These are phyloP conservation scores for Sarocladium strictum DNA, from an alignment of 2,329 filamentous ascomycete species.

Conservation along the genomic window DNA sequence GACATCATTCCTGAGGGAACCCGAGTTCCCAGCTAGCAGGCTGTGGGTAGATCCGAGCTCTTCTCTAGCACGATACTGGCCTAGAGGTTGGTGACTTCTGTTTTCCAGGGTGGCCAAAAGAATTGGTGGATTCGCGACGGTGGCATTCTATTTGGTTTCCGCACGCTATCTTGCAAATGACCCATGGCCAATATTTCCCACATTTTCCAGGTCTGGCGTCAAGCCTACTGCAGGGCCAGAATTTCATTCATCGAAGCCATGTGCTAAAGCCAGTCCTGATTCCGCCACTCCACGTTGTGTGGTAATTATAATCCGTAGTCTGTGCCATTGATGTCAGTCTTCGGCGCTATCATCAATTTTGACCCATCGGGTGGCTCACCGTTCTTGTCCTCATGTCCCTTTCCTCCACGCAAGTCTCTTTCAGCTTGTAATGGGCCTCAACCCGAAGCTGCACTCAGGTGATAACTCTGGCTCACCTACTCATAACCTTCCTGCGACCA, in stretches of 20 bases:
- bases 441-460: constrained; percentile 12
- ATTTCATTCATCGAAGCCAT: neutral
- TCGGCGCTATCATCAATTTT: neutral
- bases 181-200: constrained; percentile 9
- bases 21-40: too few species aligned
- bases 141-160: neutral
- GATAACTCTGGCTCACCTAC: neutral
- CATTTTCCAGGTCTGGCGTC: neutral
- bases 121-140: constrained; percentile 2
- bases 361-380: neutral
- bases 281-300: neutral
- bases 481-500: neutral
- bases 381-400: constrained; percentile 15
- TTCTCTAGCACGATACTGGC: neutral
- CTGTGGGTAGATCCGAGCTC: neutral
- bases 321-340: neutral
- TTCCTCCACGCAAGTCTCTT: constrained; percentile 20
- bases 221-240: constrained; percentile 1
- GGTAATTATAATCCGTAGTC: neutral
- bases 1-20: too few species aligned
- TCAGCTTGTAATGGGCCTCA: constrained; percentile 9
- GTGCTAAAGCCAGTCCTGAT: neutral
- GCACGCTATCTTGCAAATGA: constrained; percentile 6
- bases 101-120: neutral
- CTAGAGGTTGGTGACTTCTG: neutral